Evolutionary conservation across 2,329 filamentous ascomycete genomes (phyloP).

Genomic region (Trichoderma lentiforme): DNA sequence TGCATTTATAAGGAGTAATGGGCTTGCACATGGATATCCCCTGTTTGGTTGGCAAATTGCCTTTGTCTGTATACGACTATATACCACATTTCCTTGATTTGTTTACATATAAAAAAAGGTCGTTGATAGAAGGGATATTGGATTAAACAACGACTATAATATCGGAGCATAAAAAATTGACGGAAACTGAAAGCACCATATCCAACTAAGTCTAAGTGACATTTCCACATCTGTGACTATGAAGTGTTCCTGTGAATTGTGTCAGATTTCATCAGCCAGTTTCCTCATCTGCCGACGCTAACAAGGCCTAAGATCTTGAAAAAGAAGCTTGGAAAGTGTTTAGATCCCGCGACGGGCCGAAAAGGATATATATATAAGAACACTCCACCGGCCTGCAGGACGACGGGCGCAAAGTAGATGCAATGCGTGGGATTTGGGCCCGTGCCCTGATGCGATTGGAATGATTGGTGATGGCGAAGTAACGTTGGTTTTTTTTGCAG

Average conservation of each 20-base stretch:
- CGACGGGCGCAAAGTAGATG: neutral
- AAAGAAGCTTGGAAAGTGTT: neutral
- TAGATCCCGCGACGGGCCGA: conserved; percentile 6
- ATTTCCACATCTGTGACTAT: neutral
- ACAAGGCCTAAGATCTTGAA: neutral
- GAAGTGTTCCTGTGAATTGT: neutral
- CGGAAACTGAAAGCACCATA: neutral
- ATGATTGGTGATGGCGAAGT: neutral
- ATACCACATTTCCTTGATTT: neutral
- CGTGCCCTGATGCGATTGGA: neutral
- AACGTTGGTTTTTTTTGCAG: neutral
- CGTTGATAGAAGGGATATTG: neutral
- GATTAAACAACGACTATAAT: neutral
- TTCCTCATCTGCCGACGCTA: neutral
- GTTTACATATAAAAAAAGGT: neutral
- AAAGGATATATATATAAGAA: neutral
- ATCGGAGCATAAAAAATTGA: neutral
- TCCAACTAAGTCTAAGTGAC: neutral
- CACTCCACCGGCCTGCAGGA: neutral
- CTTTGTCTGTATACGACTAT: neutral
- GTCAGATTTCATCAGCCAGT: neutral
- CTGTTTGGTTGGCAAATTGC: neutral
- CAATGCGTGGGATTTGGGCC: neutral
- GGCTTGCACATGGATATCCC: conserved; percentile 3
- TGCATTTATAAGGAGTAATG: neutral